Conservation (phyloP, 1,139 yeast genomes). For the Pichia sp. region DNA sequence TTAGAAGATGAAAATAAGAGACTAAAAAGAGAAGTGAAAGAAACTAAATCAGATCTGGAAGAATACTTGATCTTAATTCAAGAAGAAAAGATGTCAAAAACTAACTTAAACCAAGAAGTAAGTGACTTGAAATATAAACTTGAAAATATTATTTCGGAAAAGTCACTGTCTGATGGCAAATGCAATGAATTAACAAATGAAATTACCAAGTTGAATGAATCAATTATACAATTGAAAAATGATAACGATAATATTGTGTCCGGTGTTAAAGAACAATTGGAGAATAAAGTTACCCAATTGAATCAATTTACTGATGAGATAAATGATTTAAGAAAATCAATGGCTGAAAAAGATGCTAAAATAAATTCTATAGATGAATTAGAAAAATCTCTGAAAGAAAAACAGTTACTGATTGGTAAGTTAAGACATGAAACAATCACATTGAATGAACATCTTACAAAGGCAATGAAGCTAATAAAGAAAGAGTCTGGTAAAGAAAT, state of each 20-base stretch:
- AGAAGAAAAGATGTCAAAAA: slow-evolving; percentile 43
- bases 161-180: slow-evolving; percentile 6
- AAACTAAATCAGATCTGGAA: slow-evolving; percentile 38
- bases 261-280: slow-evolving; percentile 10
- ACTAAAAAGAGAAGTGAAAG: slow-evolving; percentile 31
- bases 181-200: slow-evolving; percentile 3
- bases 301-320: slow-evolving; percentile 20
- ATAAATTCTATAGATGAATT: slow-evolving; percentile 31
- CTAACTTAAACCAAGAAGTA: slow-evolving; percentile 37
- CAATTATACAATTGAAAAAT: slow-evolving; percentile 24
- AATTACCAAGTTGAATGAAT: slow-evolving; percentile 19
- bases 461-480: slow-evolving; percentile 78
- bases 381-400: slow-evolving; percentile 58
- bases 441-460: slow-evolving; percentile 86
- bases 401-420: slow-evolving; percentile 78
- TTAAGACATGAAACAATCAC: slow-evolving; percentile 94
- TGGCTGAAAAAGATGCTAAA: slow-evolving; percentile 23
- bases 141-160: slow-evolving; percentile 12
- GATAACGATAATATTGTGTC: slow-evolving; percentile 19
- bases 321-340: slow-evolving; percentile 16
- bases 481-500: slow-evolving; percentile 65
- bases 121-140: slow-evolving; percentile 38
- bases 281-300: slow-evolving; percentile 6
- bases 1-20: slow-evolving; percentile 27
- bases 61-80: slow-evolving; percentile 43